Percentiles rank a stretch among this genome's conserved stretches.
These are phyloP conservation scores for Starmera dryadoides DNA, from an alignment of 805 yeast species.

Conservation along the genomic window DNA sequence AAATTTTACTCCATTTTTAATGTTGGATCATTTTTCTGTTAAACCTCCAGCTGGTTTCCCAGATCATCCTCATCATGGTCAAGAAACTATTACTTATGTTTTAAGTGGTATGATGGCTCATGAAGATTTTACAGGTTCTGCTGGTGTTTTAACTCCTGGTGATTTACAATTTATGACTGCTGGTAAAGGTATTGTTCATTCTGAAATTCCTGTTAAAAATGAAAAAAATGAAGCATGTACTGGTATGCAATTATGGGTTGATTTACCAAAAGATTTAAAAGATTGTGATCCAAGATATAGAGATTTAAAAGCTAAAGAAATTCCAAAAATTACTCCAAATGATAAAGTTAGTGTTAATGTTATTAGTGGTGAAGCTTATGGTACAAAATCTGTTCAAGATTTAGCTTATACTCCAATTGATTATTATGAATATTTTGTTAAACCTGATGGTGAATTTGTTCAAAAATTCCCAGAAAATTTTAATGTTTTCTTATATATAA, in stretches of 20 bases:
- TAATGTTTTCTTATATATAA: conserved; percentile 63
- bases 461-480: conserved; percentile 55
- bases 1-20: conserved; percentile 73
- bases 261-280: conserved; percentile 59
- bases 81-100: conserved; percentile 70
- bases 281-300: conserved; percentile 68
- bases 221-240: conserved; percentile 41
- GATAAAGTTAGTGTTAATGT: conserved; percentile 64
- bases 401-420: conserved; percentile 78
- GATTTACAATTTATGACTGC: conserved; percentile 94
- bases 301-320: conserved; percentile 62
- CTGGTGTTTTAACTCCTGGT: conserved; percentile 70
- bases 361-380: conserved; percentile 71
- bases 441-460: conserved; percentile 55
- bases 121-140: conserved; percentile 83
- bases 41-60: conserved; percentile 69
- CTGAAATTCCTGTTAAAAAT: conserved; percentile 71
- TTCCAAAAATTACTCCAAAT: conserved; percentile 60
- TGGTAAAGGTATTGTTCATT: conserved; percentile 79
- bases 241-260: conserved; percentile 88
- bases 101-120: conserved; percentile 65
- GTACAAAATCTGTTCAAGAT: conserved; percentile 65
- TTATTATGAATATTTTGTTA: conserved; percentile 58
- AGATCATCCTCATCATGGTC: conserved; percentile 80
- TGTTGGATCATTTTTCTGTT: conserved; percentile 73